Evolutionary conservation across 2,329 filamentous ascomycete genomes (phyloP).

Genomic region (Aspergillus neotritici): DNA sequence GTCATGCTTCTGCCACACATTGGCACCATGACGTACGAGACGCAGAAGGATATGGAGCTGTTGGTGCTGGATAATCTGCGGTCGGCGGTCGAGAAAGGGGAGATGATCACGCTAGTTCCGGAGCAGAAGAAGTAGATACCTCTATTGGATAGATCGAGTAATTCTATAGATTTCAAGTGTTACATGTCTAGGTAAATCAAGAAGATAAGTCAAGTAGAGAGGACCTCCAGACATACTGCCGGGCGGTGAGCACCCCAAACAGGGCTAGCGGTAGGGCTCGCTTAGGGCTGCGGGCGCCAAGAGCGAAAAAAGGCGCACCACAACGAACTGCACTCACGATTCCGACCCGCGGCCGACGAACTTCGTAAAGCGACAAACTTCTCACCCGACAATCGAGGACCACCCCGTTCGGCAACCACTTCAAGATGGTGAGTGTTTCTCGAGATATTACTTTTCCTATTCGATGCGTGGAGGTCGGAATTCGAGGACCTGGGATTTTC

Average conservation of each 20-base stretch:
- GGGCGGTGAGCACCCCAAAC: constrained; percentile 19
- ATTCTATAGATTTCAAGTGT: too few relatives aligned
- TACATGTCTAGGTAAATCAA: constrained; percentile 6
- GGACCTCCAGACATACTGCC: constrained; percentile 4
- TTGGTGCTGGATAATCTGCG: constrained; percentile 55
- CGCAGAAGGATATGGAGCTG: constrained; percentile 57
- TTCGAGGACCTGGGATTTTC: too few relatives aligned
- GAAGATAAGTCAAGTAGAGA: background rate
- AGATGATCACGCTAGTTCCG: constrained; percentile 55
- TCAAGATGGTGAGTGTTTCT: constrained; percentile 42
- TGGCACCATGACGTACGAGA: constrained; percentile 56
- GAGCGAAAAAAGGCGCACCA: constrained; percentile 38
- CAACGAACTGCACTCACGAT: constrained; percentile 25
- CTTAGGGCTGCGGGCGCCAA: constrained; percentile 36
- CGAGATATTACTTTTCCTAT: constrained; percentile 5
- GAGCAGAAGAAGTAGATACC: constrained; percentile 50
- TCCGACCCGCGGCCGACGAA: constrained; percentile 29
- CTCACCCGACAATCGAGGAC: constrained; percentile 37
- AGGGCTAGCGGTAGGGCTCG: constrained; percentile 39
- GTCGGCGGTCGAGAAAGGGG: constrained; percentile 51
- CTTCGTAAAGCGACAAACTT: constrained; percentile 35
- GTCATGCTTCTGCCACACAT: constrained; percentile 56
- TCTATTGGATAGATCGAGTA: too few relatives aligned
- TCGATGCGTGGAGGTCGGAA: too few relatives aligned
- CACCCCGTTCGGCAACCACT: constrained; percentile 38